Conservation (phyloP, 148 eudicot genomes). For the Rhododendron griersonianum region DNA sequence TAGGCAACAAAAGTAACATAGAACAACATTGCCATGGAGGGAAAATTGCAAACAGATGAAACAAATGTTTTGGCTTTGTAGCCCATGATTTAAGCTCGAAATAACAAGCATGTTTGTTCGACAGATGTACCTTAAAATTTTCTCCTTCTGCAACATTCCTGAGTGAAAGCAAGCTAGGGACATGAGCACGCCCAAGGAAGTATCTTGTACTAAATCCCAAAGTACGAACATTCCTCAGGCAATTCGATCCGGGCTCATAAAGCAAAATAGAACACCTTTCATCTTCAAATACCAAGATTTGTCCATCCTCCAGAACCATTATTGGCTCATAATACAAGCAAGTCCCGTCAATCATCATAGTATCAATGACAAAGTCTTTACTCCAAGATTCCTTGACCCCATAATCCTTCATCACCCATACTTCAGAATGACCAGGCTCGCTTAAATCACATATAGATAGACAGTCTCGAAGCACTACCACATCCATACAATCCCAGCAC, state of each 20-base stretch:
- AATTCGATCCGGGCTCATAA: background rate
- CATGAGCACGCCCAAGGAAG: background rate
- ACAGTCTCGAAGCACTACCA: background rate
- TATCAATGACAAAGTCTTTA: background rate
- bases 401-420: conserved; percentile 1
- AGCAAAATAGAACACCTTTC: background rate
- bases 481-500: background rate
- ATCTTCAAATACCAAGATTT: background rate
- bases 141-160: no score
- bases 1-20: no score
- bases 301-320: background rate
- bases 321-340: background rate
- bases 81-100: no score
- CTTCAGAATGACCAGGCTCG: background rate
- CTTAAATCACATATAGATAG: background rate
- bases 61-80: no score
- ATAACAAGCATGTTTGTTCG: no score
- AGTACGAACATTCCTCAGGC: background rate
- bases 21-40: no score
- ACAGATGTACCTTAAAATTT: background rate
- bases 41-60: no score
- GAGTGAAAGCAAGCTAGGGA: background rate
- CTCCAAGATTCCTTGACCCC: background rate
- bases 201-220: background rate
- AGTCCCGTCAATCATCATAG: background rate